These are phyloP conservation scores for Cicer cuneatum DNA, from an alignment of 306 rosid species.

Conservation along the genomic window DNA sequence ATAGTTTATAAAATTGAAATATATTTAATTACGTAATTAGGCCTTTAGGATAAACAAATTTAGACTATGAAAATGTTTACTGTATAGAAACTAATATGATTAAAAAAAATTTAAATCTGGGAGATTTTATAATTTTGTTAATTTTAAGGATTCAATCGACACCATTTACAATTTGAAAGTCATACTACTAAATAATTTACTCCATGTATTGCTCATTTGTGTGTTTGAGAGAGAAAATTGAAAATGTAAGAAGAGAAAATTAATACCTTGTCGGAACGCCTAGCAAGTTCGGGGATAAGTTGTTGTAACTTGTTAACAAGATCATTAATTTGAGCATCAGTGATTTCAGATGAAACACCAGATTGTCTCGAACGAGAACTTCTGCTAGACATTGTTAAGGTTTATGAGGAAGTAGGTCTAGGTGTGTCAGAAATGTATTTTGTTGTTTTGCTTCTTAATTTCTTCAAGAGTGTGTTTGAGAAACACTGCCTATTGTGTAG, in stretches of 20 bases:
- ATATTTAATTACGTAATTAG: not conserved
- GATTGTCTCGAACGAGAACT: slow-evolving; percentile 77
- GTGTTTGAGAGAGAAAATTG: not conserved
- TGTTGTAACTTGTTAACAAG: slow-evolving; percentile 82
- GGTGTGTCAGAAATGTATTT: slow-evolving; percentile 47
- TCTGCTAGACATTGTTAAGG: slow-evolving; percentile 75
- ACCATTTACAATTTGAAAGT: too few relatives aligned
- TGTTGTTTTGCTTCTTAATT: slow-evolving; percentile 4
- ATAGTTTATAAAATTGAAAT: not conserved
- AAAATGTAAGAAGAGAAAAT: not conserved
- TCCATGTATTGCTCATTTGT: not conserved
- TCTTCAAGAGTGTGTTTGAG: not conserved
- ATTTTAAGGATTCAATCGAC: too few relatives aligned
- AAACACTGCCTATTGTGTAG: not conserved
- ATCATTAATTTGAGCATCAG: slow-evolving; percentile 89
- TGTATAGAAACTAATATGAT: too few relatives aligned
- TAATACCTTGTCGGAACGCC: slow-evolving; percentile 77
- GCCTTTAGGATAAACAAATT: too few relatives aligned
- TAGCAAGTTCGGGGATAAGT: slow-evolving; percentile 83
- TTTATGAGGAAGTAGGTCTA: not conserved
- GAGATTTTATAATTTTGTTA: too few relatives aligned
- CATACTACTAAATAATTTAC: too few relatives aligned
- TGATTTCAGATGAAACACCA: slow-evolving; percentile 56
- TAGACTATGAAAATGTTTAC: too few relatives aligned
- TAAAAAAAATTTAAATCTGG: too few relatives aligned